These are phyloP conservation scores for Sporothrix pseudoabietina DNA, from an alignment of 2,329 filamentous ascomycete species.

Conservation along the genomic window DNA sequence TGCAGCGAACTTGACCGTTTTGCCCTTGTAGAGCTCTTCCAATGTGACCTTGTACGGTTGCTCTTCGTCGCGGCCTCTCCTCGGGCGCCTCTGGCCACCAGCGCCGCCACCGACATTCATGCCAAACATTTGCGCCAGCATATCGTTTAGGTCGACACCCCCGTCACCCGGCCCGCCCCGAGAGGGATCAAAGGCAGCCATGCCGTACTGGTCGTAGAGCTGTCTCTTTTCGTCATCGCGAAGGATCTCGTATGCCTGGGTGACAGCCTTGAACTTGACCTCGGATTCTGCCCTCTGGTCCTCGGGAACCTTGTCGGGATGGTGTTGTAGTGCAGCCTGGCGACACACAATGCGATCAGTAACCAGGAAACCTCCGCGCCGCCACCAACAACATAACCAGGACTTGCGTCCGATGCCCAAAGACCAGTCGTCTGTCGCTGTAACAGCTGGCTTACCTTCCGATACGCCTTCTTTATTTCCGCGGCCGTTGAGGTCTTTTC, in stretches of 20 bases:
- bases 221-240: constrained; percentile 91
- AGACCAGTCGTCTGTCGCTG: not conserved
- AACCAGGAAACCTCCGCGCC: not conserved
- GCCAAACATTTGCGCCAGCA: constrained; percentile 89
- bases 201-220: constrained; percentile 90
- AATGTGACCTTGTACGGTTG: constrained; percentile 88
- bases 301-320: constrained; percentile 94
- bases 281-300: constrained; percentile 83
- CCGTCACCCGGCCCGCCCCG: constrained; percentile 64
- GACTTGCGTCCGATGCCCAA: not conserved
- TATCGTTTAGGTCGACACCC: constrained; percentile 87
- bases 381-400: not conserved
- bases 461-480: constrained; percentile 93
- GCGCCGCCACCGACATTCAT: constrained; percentile 62
- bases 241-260: constrained; percentile 96
- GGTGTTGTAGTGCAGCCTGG: constrained; percentile 81
- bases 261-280: constrained; percentile 87
- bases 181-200: constrained; percentile 88
- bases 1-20: constrained; percentile 94
- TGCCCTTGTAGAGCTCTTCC: constrained; percentile 97
- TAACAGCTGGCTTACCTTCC: constrained; percentile 66
- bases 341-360: constrained; percentile 6
- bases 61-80: constrained; percentile 80
- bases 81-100: constrained; percentile 59
- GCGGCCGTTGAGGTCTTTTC: constrained; percentile 69